phyloP scores from a whole-genome alignment of 2,329 filamentous ascomycete genomes.

The Phyllosticta paracitricarpa region DNA sequence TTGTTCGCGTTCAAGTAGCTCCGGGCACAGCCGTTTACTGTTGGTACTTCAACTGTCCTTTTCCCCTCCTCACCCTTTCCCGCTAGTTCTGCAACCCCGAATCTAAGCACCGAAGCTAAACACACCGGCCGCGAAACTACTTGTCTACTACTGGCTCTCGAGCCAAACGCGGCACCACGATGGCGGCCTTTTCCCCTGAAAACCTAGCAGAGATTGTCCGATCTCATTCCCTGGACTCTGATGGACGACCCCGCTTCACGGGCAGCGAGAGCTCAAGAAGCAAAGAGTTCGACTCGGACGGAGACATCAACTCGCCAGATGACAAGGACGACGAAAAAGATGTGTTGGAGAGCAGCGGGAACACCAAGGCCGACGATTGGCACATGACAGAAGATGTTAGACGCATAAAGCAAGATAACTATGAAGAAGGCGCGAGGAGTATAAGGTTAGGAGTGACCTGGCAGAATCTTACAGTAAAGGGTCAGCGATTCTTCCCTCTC shows the following conservation, averaged over 20 bases:
- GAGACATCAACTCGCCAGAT: background rate
- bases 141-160: background rate
- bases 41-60: background rate
- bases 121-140: background rate
- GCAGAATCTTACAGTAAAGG: slow-evolving; percentile 9
- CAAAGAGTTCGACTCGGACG: slow-evolving; percentile 3
- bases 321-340: slow-evolving; percentile 2
- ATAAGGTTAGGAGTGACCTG: slow-evolving; percentile 7
- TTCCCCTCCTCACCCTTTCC: background rate
- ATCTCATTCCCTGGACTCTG: background rate
- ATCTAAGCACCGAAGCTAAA: too few relatives aligned
- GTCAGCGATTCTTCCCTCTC: background rate
- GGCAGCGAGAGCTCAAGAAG: background rate
- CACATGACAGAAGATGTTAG: background rate
- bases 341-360: background rate
- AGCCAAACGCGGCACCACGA: background rate
- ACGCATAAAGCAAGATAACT: background rate
- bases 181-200: background rate
- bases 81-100: background rate
- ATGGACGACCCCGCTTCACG: background rate
- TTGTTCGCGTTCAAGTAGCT: background rate
- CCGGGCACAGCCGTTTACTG: background rate
- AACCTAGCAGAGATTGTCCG: slow-evolving; percentile 2
- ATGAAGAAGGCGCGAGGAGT: slow-evolving; percentile 2
- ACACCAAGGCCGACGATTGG: background rate